phyloP scores from a whole-genome alignment of 2,329 filamentous ascomycete species.

The Pseudonectria buxi region DNA sequence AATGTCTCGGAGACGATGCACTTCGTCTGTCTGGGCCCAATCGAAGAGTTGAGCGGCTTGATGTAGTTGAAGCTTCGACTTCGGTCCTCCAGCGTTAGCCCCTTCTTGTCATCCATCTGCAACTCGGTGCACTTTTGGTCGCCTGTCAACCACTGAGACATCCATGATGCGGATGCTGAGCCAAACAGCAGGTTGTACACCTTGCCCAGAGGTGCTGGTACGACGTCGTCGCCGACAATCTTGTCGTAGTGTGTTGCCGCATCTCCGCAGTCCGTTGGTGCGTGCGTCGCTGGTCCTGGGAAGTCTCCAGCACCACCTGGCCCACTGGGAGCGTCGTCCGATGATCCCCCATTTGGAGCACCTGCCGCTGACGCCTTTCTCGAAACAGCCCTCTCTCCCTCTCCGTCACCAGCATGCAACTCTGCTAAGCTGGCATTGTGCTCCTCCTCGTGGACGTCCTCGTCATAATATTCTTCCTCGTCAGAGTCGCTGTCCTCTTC shows the following conservation, averaged over 20 bases:
- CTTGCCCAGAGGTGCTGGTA: conserved; percentile 84
- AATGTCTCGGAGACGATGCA: conserved; percentile 81
- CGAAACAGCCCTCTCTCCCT: conserved; percentile 54
- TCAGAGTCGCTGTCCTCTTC: conserved; percentile 63
- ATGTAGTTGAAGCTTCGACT: conserved; percentile 77
- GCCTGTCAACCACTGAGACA: conserved; percentile 76
- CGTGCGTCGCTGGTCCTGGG: conserved; percentile 76
- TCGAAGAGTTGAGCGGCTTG: conserved; percentile 75
- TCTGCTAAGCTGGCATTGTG: conserved; percentile 62
- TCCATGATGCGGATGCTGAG: conserved; percentile 68
- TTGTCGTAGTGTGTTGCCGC: conserved; percentile 74
- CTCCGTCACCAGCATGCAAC: conserved; percentile 35
- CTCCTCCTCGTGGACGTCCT: conserved; percentile 72
- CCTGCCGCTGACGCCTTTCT: conserved; percentile 63
- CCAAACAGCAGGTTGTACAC: conserved; percentile 88
- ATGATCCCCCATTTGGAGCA: conserved; percentile 35
- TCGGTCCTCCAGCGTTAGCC: conserved; percentile 67
- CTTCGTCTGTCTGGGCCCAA: conserved; percentile 91
- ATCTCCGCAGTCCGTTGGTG: conserved; percentile 81
- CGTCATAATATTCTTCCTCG: conserved; percentile 53
- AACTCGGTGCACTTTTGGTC: conserved; percentile 90
- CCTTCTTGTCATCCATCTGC: conserved; percentile 77
- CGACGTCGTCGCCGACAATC: conserved; percentile 74
- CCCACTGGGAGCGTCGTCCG: conserved; percentile 42
- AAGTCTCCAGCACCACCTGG: conserved; percentile 54